phyloP scores from a whole-genome alignment of 1,284 basidiomycete species.

The Anthracocystis walkeri region DNA sequence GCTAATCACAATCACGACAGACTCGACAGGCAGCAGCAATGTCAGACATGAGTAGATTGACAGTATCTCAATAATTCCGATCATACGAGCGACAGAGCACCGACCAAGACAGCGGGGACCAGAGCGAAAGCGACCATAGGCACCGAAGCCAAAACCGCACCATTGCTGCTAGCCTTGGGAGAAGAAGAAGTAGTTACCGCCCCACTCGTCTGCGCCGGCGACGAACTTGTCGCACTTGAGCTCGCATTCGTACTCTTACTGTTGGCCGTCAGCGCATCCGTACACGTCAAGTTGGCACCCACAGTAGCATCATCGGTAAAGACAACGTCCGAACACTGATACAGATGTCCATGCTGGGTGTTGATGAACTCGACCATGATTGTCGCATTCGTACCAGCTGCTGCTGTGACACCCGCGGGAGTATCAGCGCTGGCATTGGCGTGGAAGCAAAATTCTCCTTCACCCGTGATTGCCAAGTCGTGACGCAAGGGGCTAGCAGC shows the following conservation, averaged over 20 bases:
- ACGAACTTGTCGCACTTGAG: neutral
- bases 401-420: conserved; percentile 1
- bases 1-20: neutral
- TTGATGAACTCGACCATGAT: conserved; percentile 53
- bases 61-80: neutral
- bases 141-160: neutral
- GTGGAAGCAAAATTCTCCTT: conserved; percentile 48
- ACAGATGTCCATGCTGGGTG: conserved; percentile 41
- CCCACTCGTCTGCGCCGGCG: conserved; percentile 1
- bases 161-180: conserved; percentile 8
- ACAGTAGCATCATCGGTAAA: conserved; percentile 24
- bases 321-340: conserved; percentile 46
- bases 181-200: conserved; percentile 6
- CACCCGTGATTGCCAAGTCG: conserved; percentile 25
- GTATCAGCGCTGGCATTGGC: conserved; percentile 18
- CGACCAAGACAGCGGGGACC: conserved; percentile 14
- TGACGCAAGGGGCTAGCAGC: conserved; percentile 12
- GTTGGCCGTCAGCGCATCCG: conserved; percentile 22
- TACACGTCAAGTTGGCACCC: conserved; percentile 31
- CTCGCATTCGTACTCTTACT: neutral
- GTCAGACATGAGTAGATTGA: neutral
- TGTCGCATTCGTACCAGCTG: conserved; percentile 37
- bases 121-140: neutral
- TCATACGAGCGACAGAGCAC: conserved; percentile 14
- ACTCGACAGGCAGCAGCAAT: neutral